These are phyloP conservation scores for Globisporangium recalcitrans DNA, from an alignment of 352 stramenopile species.

Conservation along the genomic window DNA sequence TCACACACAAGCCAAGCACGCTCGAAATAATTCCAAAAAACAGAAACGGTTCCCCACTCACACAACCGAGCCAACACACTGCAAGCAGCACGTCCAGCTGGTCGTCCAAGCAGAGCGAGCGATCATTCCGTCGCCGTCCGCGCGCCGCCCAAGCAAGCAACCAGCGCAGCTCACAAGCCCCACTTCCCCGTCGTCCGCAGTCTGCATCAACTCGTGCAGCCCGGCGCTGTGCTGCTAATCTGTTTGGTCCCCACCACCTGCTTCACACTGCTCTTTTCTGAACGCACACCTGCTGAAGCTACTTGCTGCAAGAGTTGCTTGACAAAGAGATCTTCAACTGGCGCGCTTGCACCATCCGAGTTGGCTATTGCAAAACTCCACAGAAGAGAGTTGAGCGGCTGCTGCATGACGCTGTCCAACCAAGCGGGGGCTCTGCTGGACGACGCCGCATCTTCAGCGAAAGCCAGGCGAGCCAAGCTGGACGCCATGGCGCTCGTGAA, in stretches of 20 bases:
- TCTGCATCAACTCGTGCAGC: background rate
- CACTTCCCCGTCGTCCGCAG: too few relatives aligned
- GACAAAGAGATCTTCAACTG: slow-evolving; percentile 11
- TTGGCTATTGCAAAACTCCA: background rate
- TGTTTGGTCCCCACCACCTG: background rate
- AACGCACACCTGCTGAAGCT: background rate
- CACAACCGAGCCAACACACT: background rate
- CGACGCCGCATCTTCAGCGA: background rate
- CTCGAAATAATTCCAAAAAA: slow-evolving; percentile 9
- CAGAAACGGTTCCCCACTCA: slow-evolving; percentile 1
- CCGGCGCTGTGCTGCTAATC: background rate
- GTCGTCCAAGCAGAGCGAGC: background rate
- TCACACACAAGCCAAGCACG: too few relatives aligned
- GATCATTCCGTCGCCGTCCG: background rate
- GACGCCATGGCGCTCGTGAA: slow-evolving; percentile 13
- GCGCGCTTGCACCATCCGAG: background rate
- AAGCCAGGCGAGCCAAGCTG: background rate
- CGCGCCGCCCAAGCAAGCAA: background rate
- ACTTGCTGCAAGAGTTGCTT: slow-evolving; percentile 1
- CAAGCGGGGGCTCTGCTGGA: slow-evolving; percentile 1
- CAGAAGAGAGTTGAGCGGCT: background rate
- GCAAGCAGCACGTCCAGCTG: background rate
- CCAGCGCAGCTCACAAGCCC: too few relatives aligned
- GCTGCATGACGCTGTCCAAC: slow-evolving; percentile 9
- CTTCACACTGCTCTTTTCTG: slow-evolving; percentile 3